Evolutionary conservation across 2,329 filamentous ascomycete genomes (phyloP).

Genomic region (Fusarium sp.): DNA sequence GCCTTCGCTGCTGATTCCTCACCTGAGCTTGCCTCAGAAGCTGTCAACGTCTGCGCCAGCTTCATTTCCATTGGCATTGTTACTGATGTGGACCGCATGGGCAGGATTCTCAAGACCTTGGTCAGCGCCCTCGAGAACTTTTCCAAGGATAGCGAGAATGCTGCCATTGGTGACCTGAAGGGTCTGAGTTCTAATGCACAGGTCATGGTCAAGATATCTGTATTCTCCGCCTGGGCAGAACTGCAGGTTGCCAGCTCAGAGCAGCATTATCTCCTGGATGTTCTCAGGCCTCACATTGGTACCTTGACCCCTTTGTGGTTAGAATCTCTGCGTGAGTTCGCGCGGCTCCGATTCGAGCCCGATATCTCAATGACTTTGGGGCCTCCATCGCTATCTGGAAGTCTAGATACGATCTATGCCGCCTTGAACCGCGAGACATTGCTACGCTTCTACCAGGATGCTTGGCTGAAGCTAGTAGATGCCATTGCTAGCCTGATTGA

Average conservation of each 20-base stretch:
- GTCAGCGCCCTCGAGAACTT: constrained; percentile 94
- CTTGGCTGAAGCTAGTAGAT: constrained; percentile 96
- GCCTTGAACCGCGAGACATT: constrained; percentile 94
- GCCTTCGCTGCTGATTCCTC: constrained; percentile 97
- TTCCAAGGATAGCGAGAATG: constrained; percentile 80
- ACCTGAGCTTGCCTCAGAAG: constrained; percentile 93
- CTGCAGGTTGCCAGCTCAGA: constrained; percentile 94
- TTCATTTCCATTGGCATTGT: constrained; percentile 98
- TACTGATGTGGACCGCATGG: constrained; percentile 98
- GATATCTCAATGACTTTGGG: constrained; percentile 94
- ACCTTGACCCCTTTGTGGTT: constrained; percentile 94
- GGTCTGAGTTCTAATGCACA: constrained; percentile 94
- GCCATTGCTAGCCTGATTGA: constrained; percentile 97
- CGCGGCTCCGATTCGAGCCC: constrained; percentile 91
- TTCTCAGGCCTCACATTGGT: constrained; percentile 89
- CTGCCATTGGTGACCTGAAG: constrained; percentile 90
- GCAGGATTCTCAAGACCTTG: constrained; percentile 92
- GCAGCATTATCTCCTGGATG: constrained; percentile 87
- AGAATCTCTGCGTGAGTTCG: constrained; percentile 91
- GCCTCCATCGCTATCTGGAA: constrained; percentile 82
- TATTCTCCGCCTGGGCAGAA: constrained; percentile 97
- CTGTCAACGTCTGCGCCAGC: constrained; percentile 96
- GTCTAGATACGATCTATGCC: constrained; percentile 92
- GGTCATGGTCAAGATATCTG: constrained; percentile 98
- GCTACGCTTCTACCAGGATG: constrained; percentile 94